Conservation (phyloP, 1,284 basidiomycete genomes). For the Cutaneotrichosporon arboriforme region DNA sequence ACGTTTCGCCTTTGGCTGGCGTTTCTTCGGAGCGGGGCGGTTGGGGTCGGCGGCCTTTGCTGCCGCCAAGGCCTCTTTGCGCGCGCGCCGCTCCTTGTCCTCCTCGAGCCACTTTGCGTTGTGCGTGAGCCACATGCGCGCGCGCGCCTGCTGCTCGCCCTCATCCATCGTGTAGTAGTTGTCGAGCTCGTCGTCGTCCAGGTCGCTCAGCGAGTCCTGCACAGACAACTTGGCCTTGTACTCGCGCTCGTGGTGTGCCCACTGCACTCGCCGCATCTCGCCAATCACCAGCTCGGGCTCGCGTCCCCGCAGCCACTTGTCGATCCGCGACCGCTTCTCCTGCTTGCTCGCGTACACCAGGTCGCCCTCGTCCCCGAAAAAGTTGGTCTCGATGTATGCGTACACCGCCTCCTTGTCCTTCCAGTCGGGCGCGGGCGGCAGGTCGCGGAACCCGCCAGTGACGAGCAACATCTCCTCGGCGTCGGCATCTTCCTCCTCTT, state of each 20-base stretch:
- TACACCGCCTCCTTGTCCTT: constrained; percentile 31
- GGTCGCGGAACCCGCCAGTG: constrained; percentile 13
- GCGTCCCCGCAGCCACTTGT: constrained; percentile 33
- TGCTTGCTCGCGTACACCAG: constrained; percentile 22
- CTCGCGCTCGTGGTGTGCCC: constrained; percentile 32
- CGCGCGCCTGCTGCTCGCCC: constrained; percentile 83
- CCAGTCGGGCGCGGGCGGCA: constrained; percentile 21
- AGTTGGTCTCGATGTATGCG: constrained; percentile 26
- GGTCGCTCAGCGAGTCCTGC: constrained; percentile 54
- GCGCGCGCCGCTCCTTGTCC: constrained; percentile 54
- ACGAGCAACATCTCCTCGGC: not conserved
- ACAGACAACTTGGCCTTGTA: constrained; percentile 31
- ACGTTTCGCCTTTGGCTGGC: constrained; percentile 14
- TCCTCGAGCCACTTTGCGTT: constrained; percentile 91
- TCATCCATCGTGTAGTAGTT: constrained; percentile 68
- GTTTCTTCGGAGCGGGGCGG: not conserved
- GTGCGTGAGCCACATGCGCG: constrained; percentile 93
- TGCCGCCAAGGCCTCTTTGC: constrained; percentile 22
- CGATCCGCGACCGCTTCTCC: constrained; percentile 16
- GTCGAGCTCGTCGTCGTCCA: constrained; percentile 93
- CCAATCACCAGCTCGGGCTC: constrained; percentile 30
- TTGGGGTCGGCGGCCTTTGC: not conserved
- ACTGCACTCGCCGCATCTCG: constrained; percentile 55
- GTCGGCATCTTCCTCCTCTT: constrained; percentile 18
- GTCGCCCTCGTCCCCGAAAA: constrained; percentile 30